These are phyloP conservation scores for Camelina laxa DNA, from an alignment of 345 rosid genomes.

Conservation along the genomic window DNA sequence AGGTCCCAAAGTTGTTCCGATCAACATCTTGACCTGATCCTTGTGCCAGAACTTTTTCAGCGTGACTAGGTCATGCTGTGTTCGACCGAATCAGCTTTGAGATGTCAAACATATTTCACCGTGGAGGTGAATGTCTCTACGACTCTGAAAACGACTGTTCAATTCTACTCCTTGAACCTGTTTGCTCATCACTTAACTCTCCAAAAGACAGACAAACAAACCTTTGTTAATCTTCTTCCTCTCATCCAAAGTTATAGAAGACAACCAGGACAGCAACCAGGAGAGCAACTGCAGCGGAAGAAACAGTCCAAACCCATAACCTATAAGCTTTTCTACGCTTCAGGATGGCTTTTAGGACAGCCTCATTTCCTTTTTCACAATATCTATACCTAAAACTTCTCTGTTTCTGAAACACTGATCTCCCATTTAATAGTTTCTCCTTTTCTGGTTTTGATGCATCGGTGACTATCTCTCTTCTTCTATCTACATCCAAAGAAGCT, in stretches of 20 bases:
- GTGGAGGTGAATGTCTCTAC: conserved; percentile 4
- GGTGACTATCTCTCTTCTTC: conserved; percentile 45
- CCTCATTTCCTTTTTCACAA: conserved; percentile 53
- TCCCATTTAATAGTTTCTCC: conserved; percentile 43
- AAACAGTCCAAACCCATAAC: conserved; percentile 68
- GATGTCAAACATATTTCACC: conserved; percentile 10
- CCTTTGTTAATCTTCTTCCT: conserved; percentile 1
- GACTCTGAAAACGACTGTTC: neutral
- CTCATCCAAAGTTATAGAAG: conserved; percentile 46
- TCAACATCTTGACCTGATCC: neutral
- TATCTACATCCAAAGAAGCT: conserved; percentile 45
- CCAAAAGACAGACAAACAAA: neutral
- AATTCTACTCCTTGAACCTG: conserved; percentile 2
- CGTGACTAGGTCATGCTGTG: neutral
- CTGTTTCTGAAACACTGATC: conserved; percentile 50
- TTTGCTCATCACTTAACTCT: neutral
- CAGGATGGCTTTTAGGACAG: conserved; percentile 65
- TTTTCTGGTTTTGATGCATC: conserved; percentile 57
- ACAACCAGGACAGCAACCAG: conserved; percentile 41
- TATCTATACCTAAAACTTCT: conserved; percentile 48
- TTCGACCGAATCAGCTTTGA: neutral
- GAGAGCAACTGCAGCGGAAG: conserved; percentile 55
- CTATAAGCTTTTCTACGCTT: conserved; percentile 68
- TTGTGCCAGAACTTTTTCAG: neutral
- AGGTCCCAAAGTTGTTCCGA: neutral